Base-by-base conservation (phyloP, 108 stramenopile genomes). In the Skeletonema tropicum region DNA sequence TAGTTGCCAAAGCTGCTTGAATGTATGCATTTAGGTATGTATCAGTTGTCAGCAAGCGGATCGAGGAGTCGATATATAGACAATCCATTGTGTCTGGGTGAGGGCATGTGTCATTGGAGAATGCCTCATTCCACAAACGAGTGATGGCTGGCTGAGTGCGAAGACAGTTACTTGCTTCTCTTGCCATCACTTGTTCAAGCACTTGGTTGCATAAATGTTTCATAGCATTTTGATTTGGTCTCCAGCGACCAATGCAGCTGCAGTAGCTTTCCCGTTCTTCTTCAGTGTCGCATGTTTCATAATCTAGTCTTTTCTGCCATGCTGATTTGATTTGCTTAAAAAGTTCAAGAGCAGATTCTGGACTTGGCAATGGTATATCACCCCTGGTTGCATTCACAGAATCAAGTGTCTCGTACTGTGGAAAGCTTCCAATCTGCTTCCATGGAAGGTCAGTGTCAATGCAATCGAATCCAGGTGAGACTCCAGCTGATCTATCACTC, bases 341-440 rank as follows among this genome's bases (percentile, higher is more conserved):
- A 11, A 71, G 39, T 32, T 62, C 41, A 33, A 70, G 29, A 6
- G 75, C 70, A 63, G 70, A 62, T 49, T 33, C 41, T 31, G 61
- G 30, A 45, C 55, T 49, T 13, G 68, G 68, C 52, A 69, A 5
- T 12, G 68, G 68, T 39, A 69, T 69, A n/a, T 38, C 6, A 4
- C 57, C 68, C 8, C 32, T 55, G 35, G 25, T 69, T 38, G 32
- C 35, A 35, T 69, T 69, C 36, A 69, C 48, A 1, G 55, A 38
- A 19, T 69, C 68, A 32, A 69, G 23, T 11, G 68, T 69, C 36
- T 69, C 55, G 38, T 69, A 69, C 48, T 69, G 55, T 6, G 68
- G 68, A 49, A 69, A 69, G 26, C 7, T 36, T 39, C 57, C 68
- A 33, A 69, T 55, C 55, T 32, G 55, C 25, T 57, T 69, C 68